Evolutionary conservation across 1,139 yeast genomes (phyloP).

Genomic region (Nakaseomyces nivariensis): DNA sequence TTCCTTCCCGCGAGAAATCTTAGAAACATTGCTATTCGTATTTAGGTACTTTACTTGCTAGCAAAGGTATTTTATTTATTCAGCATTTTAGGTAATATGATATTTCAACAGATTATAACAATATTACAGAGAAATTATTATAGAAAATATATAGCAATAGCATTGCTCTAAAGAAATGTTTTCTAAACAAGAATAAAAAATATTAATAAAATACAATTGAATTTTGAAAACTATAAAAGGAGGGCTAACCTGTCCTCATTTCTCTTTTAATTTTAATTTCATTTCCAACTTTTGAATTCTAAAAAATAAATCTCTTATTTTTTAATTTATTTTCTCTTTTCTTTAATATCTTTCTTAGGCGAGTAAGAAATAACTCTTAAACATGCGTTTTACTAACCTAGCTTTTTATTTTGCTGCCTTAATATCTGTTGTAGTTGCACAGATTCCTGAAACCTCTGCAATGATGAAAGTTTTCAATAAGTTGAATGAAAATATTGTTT

Average conservation of each 20-base stretch:
- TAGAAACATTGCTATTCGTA: no score
- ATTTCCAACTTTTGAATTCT: background rate
- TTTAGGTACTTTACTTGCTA: no score
- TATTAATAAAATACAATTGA: background rate
- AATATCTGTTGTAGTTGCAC: background rate
- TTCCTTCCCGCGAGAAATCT: no score
- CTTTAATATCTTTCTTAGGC: background rate
- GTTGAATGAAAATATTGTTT: background rate
- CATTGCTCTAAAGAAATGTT: no score
- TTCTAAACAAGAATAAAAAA: no score
- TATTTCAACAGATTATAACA: no score
- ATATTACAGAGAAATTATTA: no score
- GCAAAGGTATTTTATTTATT: no score
- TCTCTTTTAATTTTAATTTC: background rate
- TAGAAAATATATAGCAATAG: no score
- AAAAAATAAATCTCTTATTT: background rate
- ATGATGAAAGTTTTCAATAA: background rate
- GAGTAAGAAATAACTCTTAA: background rate
- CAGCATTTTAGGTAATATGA: no score
- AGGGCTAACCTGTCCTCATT: background rate
- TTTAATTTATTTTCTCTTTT: background rate
- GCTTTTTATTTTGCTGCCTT: background rate
- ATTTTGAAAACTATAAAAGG: conserved; percentile 1
- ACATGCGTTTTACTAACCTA: background rate
- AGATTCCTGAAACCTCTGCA: background rate